Conservation (phyloP, 2,329 filamentous ascomycete genomes). For the Kalmusia sp. region DNA sequence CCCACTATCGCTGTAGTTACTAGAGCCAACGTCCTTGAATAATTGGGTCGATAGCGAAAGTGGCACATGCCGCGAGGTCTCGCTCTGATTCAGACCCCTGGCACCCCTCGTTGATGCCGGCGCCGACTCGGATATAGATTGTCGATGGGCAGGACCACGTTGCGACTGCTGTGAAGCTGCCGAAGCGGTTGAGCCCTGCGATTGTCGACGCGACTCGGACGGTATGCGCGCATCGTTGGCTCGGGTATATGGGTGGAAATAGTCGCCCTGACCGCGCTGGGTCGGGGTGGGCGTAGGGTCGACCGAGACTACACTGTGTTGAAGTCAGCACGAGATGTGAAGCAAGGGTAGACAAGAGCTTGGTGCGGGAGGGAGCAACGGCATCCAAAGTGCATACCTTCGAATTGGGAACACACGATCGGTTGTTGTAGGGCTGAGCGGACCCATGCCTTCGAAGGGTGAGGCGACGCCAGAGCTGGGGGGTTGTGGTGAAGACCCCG, state of each 20-base stretch:
- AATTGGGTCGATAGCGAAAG: conserved; percentile 37
- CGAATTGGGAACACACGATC: conserved; percentile 75
- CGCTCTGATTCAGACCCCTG: conserved; percentile 9
- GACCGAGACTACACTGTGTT: conserved; percentile 62
- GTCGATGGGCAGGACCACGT: conserved; percentile 13
- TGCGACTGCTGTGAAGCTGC: conserved; percentile 34
- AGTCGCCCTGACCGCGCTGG: conserved; percentile 37
- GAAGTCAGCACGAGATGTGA: not conserved
- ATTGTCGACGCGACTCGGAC: conserved; percentile 30
- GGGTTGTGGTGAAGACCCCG: conserved; percentile 11
- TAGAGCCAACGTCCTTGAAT: conserved; percentile 46
- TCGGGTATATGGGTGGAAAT: conserved; percentile 47
- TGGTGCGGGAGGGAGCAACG: not conserved
- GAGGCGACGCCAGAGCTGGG: conserved; percentile 21
- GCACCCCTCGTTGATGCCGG: conserved; percentile 9
- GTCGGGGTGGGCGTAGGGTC: conserved; percentile 59
- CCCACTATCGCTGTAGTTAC: conserved; percentile 30
- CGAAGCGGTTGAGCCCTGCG: conserved; percentile 38
- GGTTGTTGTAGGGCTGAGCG: conserved; percentile 49
- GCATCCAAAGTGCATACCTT: conserved; percentile 67
- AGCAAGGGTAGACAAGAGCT: not conserved
- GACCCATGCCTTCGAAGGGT: conserved; percentile 27
- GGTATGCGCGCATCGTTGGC: conserved; percentile 31
- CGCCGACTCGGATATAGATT: conserved; percentile 14
- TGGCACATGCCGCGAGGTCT: conserved; percentile 16